Conservation (phyloP, 2,329 filamentous ascomycete species). For the Phaeosphaeriaceae sp. region DNA sequence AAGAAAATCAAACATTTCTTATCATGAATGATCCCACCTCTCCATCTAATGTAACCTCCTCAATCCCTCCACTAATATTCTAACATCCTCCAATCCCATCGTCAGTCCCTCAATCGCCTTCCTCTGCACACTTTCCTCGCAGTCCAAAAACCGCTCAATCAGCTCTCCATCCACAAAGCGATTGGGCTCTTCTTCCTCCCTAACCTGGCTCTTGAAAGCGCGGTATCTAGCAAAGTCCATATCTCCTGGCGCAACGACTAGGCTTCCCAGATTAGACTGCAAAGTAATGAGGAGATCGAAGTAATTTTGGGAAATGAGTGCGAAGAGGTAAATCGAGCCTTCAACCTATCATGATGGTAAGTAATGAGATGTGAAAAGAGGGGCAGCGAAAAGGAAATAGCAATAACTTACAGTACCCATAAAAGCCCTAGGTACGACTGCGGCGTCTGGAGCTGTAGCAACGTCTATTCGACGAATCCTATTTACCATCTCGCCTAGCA, state of each 20-base stretch:
- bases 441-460: slow-evolving; percentile 65
- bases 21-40: not conserved
- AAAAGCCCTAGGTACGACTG: slow-evolving; percentile 83
- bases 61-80: slow-evolving; percentile 64
- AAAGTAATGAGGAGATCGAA: slow-evolving; percentile 84
- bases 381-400: not conserved
- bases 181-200: slow-evolving; percentile 75
- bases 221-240: slow-evolving; percentile 80
- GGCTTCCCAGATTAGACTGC: slow-evolving; percentile 72
- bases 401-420: slow-evolving; percentile 78
- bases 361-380: slow-evolving; percentile 5
- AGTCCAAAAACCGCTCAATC: slow-evolving; percentile 81
- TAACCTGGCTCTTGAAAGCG: slow-evolving; percentile 76
- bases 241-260: slow-evolving; percentile 72
- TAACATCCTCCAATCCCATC: slow-evolving; percentile 63
- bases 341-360: slow-evolving; percentile 67
- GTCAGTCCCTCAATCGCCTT: slow-evolving; percentile 60
- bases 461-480: slow-evolving; percentile 78
- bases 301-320: slow-evolving; percentile 72
- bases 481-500: slow-evolving; percentile 93
- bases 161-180: slow-evolving; percentile 93
- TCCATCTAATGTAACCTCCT: slow-evolving; percentile 53
- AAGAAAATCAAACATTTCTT: too few species aligned
- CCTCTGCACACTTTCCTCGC: slow-evolving; percentile 64
- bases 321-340: slow-evolving; percentile 89